Evolutionary conservation across 176 grass and related monocot genomes (phyloP).

Genomic region (Thinopyrum elongatum): DNA sequence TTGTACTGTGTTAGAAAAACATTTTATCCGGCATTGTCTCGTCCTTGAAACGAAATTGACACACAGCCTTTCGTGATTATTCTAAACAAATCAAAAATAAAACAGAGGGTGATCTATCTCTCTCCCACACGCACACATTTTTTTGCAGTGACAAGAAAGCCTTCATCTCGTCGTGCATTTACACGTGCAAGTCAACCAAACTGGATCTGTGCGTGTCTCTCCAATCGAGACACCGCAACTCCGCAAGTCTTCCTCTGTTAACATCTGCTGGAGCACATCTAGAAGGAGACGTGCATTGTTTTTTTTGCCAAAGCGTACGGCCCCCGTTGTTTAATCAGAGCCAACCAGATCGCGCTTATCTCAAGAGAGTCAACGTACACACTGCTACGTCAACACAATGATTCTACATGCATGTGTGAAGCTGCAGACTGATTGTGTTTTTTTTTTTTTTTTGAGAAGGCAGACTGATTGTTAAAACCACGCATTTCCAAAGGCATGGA

Average conservation of each 20-base stretch:
- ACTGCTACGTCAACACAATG: background rate
- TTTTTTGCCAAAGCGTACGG: background rate
- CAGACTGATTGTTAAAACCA: background rate
- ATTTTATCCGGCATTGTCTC: too few relatives aligned
- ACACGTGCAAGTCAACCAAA: background rate
- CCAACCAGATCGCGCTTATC: background rate
- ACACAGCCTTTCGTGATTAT: too few relatives aligned
- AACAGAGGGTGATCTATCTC: background rate
- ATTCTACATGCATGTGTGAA: background rate
- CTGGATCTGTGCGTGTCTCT: background rate
- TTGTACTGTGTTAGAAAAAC: too few relatives aligned
- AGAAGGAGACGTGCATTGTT: background rate
- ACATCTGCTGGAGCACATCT: background rate
- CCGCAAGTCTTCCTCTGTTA: background rate
- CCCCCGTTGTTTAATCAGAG: conserved; percentile 6
- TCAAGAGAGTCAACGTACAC: background rate
- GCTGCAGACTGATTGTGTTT: background rate
- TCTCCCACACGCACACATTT: background rate
- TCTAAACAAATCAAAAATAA: background rate
- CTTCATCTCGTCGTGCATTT: background rate
- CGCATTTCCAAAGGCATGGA: background rate
- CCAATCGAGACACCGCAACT: background rate
- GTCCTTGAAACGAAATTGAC: too few relatives aligned
- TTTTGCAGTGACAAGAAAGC: background rate
- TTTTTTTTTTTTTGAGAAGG: too few relatives aligned